phyloP scores from a whole-genome alignment of 106 monocot species.

The Acorus gramineus region DNA sequence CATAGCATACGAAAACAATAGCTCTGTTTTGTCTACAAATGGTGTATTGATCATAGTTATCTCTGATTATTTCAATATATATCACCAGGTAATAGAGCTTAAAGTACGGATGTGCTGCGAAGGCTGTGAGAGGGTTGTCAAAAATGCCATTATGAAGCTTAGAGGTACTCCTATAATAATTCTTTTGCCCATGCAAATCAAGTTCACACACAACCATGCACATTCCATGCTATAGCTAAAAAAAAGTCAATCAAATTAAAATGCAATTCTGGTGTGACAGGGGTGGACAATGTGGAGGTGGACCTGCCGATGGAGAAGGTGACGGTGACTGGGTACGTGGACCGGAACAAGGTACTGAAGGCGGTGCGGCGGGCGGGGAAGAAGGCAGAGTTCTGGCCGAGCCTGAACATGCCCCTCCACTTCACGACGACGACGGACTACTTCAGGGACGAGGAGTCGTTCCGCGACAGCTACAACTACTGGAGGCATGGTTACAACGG shows the following conservation, averaged over 20 bases:
- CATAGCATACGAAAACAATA: too few relatives aligned
- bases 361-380: constrained; percentile 67
- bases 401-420: constrained; percentile 46
- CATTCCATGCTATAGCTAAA: not conserved
- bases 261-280: constrained; percentile 6
- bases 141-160: constrained; percentile 51
- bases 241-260: too few relatives aligned
- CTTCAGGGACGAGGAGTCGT: constrained; percentile 59
- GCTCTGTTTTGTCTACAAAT: too few relatives aligned
- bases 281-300: constrained; percentile 76
- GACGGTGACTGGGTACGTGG: constrained; percentile 83
- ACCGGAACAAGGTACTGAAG: constrained; percentile 71
- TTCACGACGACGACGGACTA: constrained; percentile 58
- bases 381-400: constrained; percentile 96
- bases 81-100: constrained; percentile 57
- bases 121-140: constrained; percentile 84
- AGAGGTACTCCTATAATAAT: constrained; percentile 33
- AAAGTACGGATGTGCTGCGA: constrained; percentile 92
- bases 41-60: too few relatives aligned
- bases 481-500: constrained; percentile 87
- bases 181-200: not conserved
- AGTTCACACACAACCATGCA: not conserved
- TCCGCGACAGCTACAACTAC: constrained; percentile 72
- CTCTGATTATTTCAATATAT: too few relatives aligned
- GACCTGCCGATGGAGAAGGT: constrained; percentile 64